phyloP scores from a whole-genome alignment of 768 basidiomycete species.

The Sutorius australiensis region DNA sequence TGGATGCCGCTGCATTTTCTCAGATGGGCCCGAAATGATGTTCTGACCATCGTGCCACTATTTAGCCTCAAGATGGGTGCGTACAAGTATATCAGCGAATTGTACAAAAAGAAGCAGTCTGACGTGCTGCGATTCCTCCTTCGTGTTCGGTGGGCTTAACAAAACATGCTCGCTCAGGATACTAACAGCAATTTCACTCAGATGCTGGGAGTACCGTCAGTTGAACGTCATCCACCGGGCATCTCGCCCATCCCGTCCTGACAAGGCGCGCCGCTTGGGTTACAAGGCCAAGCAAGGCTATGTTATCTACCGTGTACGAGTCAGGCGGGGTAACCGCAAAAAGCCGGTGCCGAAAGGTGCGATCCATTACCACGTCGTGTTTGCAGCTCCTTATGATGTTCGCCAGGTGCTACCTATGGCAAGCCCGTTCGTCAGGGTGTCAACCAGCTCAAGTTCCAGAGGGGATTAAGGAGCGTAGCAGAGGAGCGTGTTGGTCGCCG shows the following conservation, averaged over 20 bases:
- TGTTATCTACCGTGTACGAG: constrained; percentile 95
- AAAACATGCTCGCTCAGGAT: not conserved
- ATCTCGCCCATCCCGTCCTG: constrained; percentile 95
- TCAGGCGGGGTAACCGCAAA: constrained; percentile 98
- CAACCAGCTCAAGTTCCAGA: constrained; percentile 98
- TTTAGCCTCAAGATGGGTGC: constrained; percentile 73
- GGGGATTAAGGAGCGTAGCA: constrained; percentile 86
- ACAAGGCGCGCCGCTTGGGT: constrained; percentile 97
- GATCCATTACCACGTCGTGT: constrained; percentile 11
- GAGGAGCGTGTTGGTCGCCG: constrained; percentile 97
- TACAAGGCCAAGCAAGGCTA: constrained; percentile 99
- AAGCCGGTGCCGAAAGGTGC: constrained; percentile 96
- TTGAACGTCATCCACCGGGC: constrained; percentile 98
- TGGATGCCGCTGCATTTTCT: constrained; percentile 20
- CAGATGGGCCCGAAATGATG: constrained; percentile 10
- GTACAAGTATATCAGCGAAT: constrained; percentile 94
- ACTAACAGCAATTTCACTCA: constrained; percentile 27
- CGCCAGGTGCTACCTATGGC: constrained; percentile 89
- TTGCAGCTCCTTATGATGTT: not conserved
- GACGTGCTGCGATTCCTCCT: constrained; percentile 97
- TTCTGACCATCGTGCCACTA: constrained; percentile 17
- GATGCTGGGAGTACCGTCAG: constrained; percentile 99
- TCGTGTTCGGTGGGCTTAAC: constrained; percentile 75
- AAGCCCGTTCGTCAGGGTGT: constrained; percentile 99
- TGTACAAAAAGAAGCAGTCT: constrained; percentile 98